Percentiles rank a stretch among this genome's conserved stretches.
Conservation (phyloP, 2,329 filamentous ascomycete species). For the Byssoonygena ceratinophila region DNA sequence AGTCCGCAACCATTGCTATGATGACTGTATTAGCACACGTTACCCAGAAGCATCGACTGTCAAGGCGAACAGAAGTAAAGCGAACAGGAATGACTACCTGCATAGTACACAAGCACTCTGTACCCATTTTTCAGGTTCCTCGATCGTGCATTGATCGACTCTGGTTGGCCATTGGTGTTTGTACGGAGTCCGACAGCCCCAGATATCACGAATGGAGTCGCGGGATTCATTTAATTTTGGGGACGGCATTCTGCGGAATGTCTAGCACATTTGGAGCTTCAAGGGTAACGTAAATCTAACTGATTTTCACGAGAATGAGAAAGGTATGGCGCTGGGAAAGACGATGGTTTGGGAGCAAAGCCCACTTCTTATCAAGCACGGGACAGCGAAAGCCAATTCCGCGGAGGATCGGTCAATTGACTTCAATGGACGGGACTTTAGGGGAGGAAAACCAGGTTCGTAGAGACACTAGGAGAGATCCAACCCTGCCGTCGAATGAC, state of each 20-base stretch:
- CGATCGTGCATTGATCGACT: constrained; percentile 23
- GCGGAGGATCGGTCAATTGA: no score
- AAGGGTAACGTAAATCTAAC: no score
- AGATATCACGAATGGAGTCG: constrained; percentile 27
- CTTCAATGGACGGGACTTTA: no score
- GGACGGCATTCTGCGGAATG: background rate
- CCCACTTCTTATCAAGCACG: no score
- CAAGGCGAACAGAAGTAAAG: background rate
- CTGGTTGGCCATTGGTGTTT: constrained; percentile 29
- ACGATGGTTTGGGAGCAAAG: no score
- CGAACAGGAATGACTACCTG: constrained; percentile 21
- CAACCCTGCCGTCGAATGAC: no score
- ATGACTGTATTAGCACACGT: background rate
- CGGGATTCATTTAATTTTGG: constrained; percentile 16
- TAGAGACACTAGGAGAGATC: no score
- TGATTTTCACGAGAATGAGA: no score
- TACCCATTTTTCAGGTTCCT: constrained; percentile 32
- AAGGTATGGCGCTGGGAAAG: no score
- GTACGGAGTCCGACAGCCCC: constrained; percentile 26
- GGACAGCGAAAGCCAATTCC: no score
- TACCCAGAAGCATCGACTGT: background rate
- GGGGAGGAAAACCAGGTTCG: no score
- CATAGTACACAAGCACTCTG: constrained; percentile 33
- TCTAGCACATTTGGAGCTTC: no score
- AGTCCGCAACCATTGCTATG: constrained; percentile 30